Percentiles rank a stretch among this genome's conserved stretches.
Evolutionary conservation across 73 alveolate genomes (phyloP).

Genomic region (Symbiodinium natans): DNA sequence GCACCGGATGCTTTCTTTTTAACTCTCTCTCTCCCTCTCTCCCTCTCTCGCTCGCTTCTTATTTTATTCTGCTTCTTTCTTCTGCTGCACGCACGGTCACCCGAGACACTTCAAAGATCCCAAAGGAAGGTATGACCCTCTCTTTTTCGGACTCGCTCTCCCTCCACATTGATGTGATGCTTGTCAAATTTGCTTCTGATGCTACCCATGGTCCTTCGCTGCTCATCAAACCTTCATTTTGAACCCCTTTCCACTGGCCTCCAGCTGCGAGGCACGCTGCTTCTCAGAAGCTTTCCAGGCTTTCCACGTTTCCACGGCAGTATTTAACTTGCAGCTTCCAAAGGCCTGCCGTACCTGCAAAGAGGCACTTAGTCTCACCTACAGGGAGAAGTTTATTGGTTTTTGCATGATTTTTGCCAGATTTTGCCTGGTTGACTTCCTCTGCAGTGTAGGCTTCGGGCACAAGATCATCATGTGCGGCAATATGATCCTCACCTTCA

Average conservation of each 20-base stretch:
- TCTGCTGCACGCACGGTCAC: no score
- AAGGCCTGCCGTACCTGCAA: neutral
- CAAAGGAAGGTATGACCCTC: no score
- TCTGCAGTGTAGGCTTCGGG: conserved; percentile 15
- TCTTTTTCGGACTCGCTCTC: no score
- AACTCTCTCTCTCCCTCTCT: no score
- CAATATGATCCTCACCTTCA: conserved; percentile 37
- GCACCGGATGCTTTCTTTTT: no score
- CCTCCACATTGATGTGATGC: no score
- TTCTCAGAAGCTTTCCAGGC: neutral
- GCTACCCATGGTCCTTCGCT: neutral
- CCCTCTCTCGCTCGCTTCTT: no score
- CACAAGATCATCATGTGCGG: conserved; percentile 44
- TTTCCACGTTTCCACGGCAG: neutral
- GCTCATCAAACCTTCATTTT: neutral
- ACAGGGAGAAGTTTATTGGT: no score
- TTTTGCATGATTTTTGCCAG: no score
- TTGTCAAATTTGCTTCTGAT: no score
- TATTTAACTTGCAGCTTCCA: neutral
- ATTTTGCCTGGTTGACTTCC: conserved; percentile 14
- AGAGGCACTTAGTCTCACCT: neutral
- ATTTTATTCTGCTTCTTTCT: no score
- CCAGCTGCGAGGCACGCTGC: neutral
- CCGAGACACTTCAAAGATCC: no score
- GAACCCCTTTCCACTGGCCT: neutral